A percentile compares a stretch with the other conserved stretches of the same genome.
These are phyloP conservation scores for Mortierella sp. DNA, from an alignment of 371 early-diverging fungal species.

Conservation along the genomic window DNA sequence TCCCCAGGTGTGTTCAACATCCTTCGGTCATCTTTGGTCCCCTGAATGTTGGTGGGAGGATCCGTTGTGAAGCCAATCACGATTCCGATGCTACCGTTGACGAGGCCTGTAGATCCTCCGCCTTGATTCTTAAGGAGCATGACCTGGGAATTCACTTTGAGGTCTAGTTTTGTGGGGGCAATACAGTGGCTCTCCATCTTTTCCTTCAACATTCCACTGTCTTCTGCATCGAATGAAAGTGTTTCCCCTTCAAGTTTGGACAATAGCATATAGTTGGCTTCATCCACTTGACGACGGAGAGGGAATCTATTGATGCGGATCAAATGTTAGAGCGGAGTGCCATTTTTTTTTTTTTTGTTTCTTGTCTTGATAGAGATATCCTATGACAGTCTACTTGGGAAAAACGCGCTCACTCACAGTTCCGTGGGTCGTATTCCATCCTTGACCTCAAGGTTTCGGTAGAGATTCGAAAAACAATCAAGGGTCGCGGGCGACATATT, in stretches of 20 bases:
- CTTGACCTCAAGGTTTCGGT: conserved; percentile 54
- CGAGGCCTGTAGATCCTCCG: conserved; percentile 55
- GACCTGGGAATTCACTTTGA: conserved; percentile 68
- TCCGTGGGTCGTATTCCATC: conserved; percentile 76
- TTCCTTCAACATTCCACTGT: conserved; percentile 5
- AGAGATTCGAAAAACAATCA: conserved; percentile 55
- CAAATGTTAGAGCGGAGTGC: not conserved
- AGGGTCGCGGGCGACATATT: conserved; percentile 58
- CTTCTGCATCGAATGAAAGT: conserved; percentile 18
- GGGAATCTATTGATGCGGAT: conserved; percentile 23
- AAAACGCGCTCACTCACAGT: conserved; percentile 73
- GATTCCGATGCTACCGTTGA: conserved; percentile 70
- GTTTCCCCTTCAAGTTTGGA: conserved; percentile 15
- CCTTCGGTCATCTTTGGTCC: not conserved
- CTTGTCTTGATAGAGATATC: too few species aligned
- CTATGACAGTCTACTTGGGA: not conserved
- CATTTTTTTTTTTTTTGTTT: too few species aligned
- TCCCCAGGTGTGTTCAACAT: conserved; percentile 23
- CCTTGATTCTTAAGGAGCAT: conserved; percentile 59
- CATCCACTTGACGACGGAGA: conserved; percentile 42
- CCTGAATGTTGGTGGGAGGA: conserved; percentile 10
- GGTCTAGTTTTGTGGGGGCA: conserved; percentile 45
- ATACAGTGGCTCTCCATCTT: conserved; percentile 33
- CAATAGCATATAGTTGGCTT: conserved; percentile 24
- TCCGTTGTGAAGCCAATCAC: conserved; percentile 44